A percentile compares a stretch with the other conserved stretches of the same genome.
Conservation (phyloP, 345 rosid species). For the Rhizophora apiculata region DNA sequence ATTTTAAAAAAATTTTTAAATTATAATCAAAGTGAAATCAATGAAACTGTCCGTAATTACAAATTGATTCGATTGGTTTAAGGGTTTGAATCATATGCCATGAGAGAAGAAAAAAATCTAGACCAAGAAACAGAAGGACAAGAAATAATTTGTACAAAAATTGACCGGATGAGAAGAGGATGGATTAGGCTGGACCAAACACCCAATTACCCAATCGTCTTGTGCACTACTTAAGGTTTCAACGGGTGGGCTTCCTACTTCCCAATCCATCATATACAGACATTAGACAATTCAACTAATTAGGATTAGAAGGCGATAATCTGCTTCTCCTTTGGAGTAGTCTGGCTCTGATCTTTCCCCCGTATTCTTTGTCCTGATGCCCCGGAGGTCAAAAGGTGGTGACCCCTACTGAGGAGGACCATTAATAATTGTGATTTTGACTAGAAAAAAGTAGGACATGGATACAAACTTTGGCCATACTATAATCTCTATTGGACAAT, state of each 20-base stretch:
- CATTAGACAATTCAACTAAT: slow-evolving; percentile 44
- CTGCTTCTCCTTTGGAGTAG: slow-evolving; percentile 10
- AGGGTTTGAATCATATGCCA: too few relatives aligned
- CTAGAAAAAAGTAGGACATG: slow-evolving; percentile 15
- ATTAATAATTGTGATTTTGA: slow-evolving; percentile 21
- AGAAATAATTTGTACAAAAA: too few relatives aligned
- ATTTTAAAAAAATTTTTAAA: too few relatives aligned
- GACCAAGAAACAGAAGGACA: too few relatives aligned
- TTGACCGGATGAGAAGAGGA: too few relatives aligned
- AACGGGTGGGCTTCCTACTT: slow-evolving; percentile 44
- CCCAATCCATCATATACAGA: slow-evolving; percentile 58
- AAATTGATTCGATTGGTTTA: too few relatives aligned
- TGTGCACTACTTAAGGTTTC: too few relatives aligned
- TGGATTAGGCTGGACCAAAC: too few relatives aligned
- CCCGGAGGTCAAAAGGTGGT: slow-evolving; percentile 11
- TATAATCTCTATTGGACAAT: slow-evolving; percentile 9
- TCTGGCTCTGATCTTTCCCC: not conserved
- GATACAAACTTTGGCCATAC: slow-evolving; percentile 8
- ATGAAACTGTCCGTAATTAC: too few relatives aligned
- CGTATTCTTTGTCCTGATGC: slow-evolving; percentile 8
- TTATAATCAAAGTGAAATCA: too few relatives aligned
- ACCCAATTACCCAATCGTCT: too few relatives aligned
- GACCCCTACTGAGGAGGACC: slow-evolving; percentile 13
- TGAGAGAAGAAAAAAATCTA: too few relatives aligned
- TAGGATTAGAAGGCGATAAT: slow-evolving; percentile 41